Evolutionary conservation across 768 basidiomycete species (phyloP).

Genomic region (Mycena capillaripes): DNA sequence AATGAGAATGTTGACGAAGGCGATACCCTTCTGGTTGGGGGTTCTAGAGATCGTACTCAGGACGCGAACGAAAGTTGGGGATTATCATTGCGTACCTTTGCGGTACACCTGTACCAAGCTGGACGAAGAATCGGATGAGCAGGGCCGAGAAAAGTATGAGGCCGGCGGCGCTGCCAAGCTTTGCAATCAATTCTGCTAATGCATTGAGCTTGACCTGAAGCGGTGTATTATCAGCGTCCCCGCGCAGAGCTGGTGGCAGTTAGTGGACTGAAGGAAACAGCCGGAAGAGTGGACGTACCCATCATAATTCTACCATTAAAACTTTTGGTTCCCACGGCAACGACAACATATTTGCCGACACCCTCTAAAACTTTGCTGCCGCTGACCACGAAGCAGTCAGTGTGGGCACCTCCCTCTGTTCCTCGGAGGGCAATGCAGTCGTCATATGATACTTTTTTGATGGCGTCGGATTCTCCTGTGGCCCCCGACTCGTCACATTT

Average conservation of each 20-base stretch:
- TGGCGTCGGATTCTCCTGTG: conserved; percentile 96
- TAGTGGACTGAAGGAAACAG: conserved; percentile 5
- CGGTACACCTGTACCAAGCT: conserved; percentile 76
- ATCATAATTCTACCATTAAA: conserved; percentile 99
- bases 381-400: conserved; percentile 92
- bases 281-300: conserved; percentile 67
- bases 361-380: conserved; percentile 97
- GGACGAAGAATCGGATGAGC: conserved; percentile 96
- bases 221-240: conserved; percentile 91
- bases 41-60: conserved; percentile 56
- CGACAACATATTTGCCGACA: conserved; percentile 92
- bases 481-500: conserved; percentile 97
- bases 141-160: conserved; percentile 84
- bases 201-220: conserved; percentile 93
- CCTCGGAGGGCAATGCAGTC: conserved; percentile 73
- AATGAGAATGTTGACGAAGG: conserved; percentile 93
- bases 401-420: conserved; percentile 61
- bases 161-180: conserved; percentile 87
- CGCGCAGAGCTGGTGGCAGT: conserved; percentile 76
- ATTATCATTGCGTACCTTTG: conserved; percentile 56
- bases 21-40: conserved; percentile 86
- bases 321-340: conserved; percentile 91
- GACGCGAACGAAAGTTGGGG: background rate
- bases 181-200: conserved; percentile 97
- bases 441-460: conserved; percentile 87